Conservation (phyloP, 169 alveolate species). For the Condylostoma magnum region DNA sequence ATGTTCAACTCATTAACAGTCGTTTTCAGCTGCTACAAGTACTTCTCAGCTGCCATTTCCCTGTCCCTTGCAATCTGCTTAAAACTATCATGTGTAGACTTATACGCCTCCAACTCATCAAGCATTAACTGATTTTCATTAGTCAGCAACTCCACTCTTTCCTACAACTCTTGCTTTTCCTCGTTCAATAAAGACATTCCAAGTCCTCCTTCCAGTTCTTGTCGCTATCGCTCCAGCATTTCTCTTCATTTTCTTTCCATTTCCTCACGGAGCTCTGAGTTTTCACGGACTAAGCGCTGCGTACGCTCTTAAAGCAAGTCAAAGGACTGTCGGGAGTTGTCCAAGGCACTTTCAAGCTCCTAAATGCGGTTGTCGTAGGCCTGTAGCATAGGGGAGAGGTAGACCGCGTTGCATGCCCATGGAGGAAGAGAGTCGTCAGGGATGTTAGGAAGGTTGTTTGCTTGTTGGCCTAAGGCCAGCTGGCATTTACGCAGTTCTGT, state of each 20-base stretch:
- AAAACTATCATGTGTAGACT: slow-evolving; percentile 37
- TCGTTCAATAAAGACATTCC: background rate
- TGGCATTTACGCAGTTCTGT: slow-evolving; percentile 12
- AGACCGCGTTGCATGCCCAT: slow-evolving; percentile 30
- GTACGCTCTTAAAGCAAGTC: background rate
- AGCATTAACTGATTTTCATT: slow-evolving; percentile 45
- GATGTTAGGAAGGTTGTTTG: background rate
- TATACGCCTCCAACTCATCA: slow-evolving; percentile 44
- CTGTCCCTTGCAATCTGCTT: slow-evolving; percentile 43
- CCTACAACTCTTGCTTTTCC: slow-evolving; percentile 41
- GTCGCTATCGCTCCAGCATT: slow-evolving; percentile 11
- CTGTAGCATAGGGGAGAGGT: slow-evolving; percentile 13
- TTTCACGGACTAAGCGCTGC: slow-evolving; percentile 12
- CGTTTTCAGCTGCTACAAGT: slow-evolving; percentile 29
- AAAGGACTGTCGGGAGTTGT: background rate
- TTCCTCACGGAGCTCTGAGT: slow-evolving; percentile 3
- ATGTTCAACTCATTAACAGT: slow-evolving; percentile 22
- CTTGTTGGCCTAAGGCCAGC: background rate
- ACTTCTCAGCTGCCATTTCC: slow-evolving; percentile 43
- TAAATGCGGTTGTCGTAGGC: slow-evolving; percentile 32
- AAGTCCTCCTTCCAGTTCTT: slow-evolving; percentile 6
- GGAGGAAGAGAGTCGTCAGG: slow-evolving; percentile 17
- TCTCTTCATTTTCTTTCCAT: slow-evolving; percentile 31
- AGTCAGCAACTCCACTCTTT: slow-evolving; percentile 39
- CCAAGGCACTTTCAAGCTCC: slow-evolving; percentile 7